Conservation (phyloP, 441 rosid genomes). For the Adansonia gregorii region DNA sequence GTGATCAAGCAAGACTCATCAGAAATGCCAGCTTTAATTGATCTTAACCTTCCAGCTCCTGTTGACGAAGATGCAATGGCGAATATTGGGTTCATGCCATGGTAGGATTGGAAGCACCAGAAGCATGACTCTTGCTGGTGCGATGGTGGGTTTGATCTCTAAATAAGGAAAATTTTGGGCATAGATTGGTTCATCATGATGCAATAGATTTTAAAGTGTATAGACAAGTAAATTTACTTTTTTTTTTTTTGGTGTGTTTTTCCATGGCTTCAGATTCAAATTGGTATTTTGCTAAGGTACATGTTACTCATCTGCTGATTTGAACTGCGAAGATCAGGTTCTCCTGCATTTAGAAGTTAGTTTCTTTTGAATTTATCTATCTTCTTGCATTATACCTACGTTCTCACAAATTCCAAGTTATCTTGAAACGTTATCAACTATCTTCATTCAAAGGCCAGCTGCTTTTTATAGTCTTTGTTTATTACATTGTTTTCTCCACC, state of each 20-base stretch:
- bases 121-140: constrained; percentile 25
- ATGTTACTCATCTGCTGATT: constrained; percentile 19
- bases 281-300: constrained; percentile 36
- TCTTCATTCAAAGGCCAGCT: neutral
- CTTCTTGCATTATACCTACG: constrained; percentile 15
- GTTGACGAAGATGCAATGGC: constrained; percentile 45
- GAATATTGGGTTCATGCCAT: constrained; percentile 37
- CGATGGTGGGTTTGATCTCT: neutral
- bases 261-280: constrained; percentile 45
- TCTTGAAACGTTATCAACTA: constrained; percentile 1
- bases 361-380: constrained; percentile 6
- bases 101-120: constrained; percentile 32
- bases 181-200: neutral
- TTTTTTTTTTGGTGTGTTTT: constrained; percentile 12
- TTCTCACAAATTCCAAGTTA: constrained; percentile 9
- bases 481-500: neutral
- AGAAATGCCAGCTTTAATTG: constrained; percentile 50
- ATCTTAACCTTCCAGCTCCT: constrained; percentile 73
- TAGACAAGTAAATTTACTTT: constrained; percentile 35
- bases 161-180: too few species aligned
- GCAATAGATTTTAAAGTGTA: constrained; percentile 36
- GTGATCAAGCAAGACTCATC: constrained; percentile 49
- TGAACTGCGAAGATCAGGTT: constrained; percentile 21
- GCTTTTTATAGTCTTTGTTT: neutral
- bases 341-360: neutral